These are phyloP conservation scores for Botrytis medusae DNA, from an alignment of 2,329 filamentous ascomycete species.

Conservation along the genomic window DNA sequence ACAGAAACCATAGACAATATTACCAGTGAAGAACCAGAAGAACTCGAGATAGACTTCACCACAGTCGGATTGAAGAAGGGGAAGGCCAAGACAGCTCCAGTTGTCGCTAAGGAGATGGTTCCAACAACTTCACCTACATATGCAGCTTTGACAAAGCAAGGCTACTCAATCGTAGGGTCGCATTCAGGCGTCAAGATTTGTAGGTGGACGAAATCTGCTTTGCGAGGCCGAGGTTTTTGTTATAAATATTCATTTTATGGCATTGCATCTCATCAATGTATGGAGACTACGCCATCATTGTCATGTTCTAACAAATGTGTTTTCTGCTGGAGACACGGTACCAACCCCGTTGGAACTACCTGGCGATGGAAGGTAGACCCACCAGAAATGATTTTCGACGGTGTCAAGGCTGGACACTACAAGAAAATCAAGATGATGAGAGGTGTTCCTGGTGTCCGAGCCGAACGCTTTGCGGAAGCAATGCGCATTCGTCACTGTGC, in stretches of 20 bases:
- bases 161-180: conserved; percentile 90
- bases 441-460: conserved; percentile 86
- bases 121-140: conserved; percentile 88
- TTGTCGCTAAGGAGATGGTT: conserved; percentile 83
- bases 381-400: conserved; percentile 83
- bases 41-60: conserved; percentile 84
- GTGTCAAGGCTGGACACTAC: conserved; percentile 90
- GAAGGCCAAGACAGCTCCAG: conserved; percentile 44
- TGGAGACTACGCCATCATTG: conserved; percentile 95
- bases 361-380: conserved; percentile 97
- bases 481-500: conserved; percentile 94
- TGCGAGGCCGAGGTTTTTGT: conserved; percentile 89
- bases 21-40: conserved; percentile 37
- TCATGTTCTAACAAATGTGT: conserved; percentile 98
- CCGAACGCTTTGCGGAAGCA: conserved; percentile 88
- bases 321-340: conserved; percentile 98
- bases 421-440: conserved; percentile 97
- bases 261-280: conserved; percentile 93
- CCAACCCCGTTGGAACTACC: conserved; percentile 92
- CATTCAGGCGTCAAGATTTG: conserved; percentile 98
- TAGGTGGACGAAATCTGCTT: conserved; percentile 95
- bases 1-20: conserved; percentile 39
- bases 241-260: conserved; percentile 99
- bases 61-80: conserved; percentile 57
- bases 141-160: conserved; percentile 87